A percentile compares a stretch with the other conserved stretches of the same genome.
Conservation (phyloP, 352 stramenopile genomes). For the Pythium utonaiense region DNA sequence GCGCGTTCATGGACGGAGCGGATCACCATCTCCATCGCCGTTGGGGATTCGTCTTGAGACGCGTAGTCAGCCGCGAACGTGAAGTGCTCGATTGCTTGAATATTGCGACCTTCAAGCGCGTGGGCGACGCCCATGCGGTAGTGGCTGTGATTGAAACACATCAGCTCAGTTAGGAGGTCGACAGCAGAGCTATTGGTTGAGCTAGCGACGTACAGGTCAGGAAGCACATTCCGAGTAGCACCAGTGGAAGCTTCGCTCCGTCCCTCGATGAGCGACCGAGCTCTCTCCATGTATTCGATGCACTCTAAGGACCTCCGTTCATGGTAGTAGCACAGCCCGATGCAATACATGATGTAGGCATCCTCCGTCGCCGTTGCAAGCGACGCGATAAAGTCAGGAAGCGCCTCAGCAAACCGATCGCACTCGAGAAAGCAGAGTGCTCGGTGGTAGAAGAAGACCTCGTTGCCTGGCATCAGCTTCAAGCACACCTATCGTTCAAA, state of each 20-base stretch:
- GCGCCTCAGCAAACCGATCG: constrained; percentile 37
- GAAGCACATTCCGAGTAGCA: constrained; percentile 26
- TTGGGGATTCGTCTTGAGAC: constrained; percentile 2
- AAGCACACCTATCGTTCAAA: constrained; percentile 34
- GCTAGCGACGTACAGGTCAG: constrained; percentile 50
- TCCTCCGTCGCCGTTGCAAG: constrained; percentile 25
- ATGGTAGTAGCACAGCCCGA: constrained; percentile 64
- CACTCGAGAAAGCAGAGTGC: constrained; percentile 61
- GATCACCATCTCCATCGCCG: constrained; percentile 16
- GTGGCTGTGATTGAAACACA: constrained; percentile 30
- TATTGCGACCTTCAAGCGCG: constrained; percentile 44
- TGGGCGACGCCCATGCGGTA: constrained; percentile 69
- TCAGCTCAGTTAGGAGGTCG: not conserved
- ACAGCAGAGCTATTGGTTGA: too few species aligned
- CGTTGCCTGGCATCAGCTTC: constrained; percentile 33
- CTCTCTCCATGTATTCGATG: constrained; percentile 40
- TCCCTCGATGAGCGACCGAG: not conserved
- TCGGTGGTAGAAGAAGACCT: constrained; percentile 68
- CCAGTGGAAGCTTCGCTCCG: not conserved
- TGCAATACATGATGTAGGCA: constrained; percentile 45
- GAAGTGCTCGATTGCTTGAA: constrained; percentile 68
- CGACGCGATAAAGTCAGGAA: constrained; percentile 53
- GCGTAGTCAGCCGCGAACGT: constrained; percentile 37
- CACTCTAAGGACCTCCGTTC: constrained; percentile 42
- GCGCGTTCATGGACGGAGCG: constrained; percentile 71